Evolutionary conservation across 805 yeast genomes (phyloP).

Genomic region (Myxozyma melibiosi): DNA sequence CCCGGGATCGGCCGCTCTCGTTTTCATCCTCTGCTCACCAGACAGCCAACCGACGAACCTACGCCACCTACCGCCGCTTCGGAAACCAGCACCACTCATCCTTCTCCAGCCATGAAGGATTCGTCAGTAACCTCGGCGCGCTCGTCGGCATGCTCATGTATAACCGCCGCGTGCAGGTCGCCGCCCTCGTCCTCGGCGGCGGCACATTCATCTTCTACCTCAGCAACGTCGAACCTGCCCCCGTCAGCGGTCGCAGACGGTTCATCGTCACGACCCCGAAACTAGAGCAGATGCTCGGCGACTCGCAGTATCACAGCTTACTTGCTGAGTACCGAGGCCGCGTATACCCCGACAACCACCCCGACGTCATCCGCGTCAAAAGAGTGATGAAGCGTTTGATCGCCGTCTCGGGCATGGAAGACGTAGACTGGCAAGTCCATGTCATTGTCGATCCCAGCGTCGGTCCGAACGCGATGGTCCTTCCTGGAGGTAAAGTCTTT

Average conservation of each 20-base stretch:
- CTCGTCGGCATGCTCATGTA: slow-evolving; percentile 2
- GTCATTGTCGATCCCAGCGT: slow-evolving; percentile 67
- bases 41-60: slow-evolving; percentile 1
- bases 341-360: slow-evolving; percentile 65
- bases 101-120: not conserved
- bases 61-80: slow-evolving; percentile 6
- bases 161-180: slow-evolving; percentile 1
- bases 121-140: not conserved
- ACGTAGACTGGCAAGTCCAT: slow-evolving; percentile 72
- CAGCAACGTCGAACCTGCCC: slow-evolving; percentile 22
- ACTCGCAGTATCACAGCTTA: slow-evolving; percentile 54
- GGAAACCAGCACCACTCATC: not conserved
- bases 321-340: slow-evolving; percentile 54
- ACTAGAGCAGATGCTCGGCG: slow-evolving; percentile 28
- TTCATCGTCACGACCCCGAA: slow-evolving; percentile 23
- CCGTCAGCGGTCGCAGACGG: slow-evolving; percentile 32
- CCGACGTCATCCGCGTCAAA: slow-evolving; percentile 58
- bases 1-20: too few relatives aligned
- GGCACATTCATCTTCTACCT: slow-evolving; percentile 3
- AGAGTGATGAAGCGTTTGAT: slow-evolving; percentile 66
- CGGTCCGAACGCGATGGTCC: slow-evolving; percentile 96
- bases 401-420: slow-evolving; percentile 38
- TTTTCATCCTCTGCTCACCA: too few relatives aligned
- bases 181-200: slow-evolving; percentile 3
- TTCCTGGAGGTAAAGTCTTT: slow-evolving; percentile 95